Evolutionary conservation across 495 filamentous ascomycete species (phyloP).

Genomic region (Paragyromitra xinjiangensis): DNA sequence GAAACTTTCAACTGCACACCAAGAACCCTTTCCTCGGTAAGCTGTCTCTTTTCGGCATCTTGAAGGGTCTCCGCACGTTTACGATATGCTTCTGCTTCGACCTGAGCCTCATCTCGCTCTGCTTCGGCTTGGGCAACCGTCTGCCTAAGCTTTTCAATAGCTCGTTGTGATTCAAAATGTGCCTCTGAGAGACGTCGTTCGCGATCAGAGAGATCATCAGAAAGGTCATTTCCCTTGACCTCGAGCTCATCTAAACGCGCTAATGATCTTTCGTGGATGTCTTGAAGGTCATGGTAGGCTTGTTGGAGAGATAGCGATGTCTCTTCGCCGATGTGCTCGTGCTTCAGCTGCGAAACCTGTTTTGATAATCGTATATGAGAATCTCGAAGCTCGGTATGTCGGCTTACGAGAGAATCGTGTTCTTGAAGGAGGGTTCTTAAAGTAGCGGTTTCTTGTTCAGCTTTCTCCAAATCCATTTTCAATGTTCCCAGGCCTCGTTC

Average conservation of each 20-base stretch:
- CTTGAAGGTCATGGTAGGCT: slow-evolving; percentile 81
- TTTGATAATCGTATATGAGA: slow-evolving; percentile 59
- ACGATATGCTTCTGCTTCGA: slow-evolving; percentile 68
- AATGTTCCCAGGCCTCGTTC: slow-evolving; percentile 91
- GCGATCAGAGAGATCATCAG: slow-evolving; percentile 63
- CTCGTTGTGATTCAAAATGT: slow-evolving; percentile 67
- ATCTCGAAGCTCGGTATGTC: slow-evolving; percentile 58
- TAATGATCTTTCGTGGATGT: slow-evolving; percentile 64
- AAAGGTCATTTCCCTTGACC: slow-evolving; percentile 57
- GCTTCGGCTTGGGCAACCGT: slow-evolving; percentile 72
- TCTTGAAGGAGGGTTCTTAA: slow-evolving; percentile 82
- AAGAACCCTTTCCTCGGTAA: slow-evolving; percentile 70
- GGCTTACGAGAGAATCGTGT: slow-evolving; percentile 79
- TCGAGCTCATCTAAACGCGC: slow-evolving; percentile 59
- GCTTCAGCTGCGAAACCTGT: slow-evolving; percentile 57
- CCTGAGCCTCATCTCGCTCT: slow-evolving; percentile 74
- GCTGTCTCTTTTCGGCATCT: slow-evolving; percentile 69
- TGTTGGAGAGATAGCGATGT: slow-evolving; percentile 76
- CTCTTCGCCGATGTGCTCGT: slow-evolving; percentile 45
- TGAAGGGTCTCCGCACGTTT: slow-evolving; percentile 71
- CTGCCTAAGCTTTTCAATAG: slow-evolving; percentile 70
- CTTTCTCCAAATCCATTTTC: slow-evolving; percentile 97
- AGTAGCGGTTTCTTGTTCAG: slow-evolving; percentile 87
- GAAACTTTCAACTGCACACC: slow-evolving; percentile 73
- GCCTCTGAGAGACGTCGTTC: slow-evolving; percentile 65